Evolutionary conservation across 352 stramenopile species (phyloP).

Genomic region (Globisporangium iwayamae): DNA sequence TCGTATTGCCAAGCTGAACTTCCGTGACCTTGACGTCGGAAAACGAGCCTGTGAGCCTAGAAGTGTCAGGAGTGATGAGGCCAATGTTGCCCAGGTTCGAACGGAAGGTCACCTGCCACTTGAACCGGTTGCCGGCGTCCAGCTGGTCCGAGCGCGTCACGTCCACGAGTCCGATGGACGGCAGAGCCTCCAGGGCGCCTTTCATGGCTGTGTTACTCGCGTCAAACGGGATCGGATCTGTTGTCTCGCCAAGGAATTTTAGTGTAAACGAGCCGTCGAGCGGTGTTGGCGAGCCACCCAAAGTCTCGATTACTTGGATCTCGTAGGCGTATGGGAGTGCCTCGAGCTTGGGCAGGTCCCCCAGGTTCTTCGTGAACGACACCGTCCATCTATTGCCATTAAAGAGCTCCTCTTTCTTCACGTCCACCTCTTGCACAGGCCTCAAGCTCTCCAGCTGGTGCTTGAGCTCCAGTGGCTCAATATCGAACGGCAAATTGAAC

Average conservation of each 20-base stretch:
- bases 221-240: constrained; percentile 82
- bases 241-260: constrained; percentile 74
- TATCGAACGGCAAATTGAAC: constrained; percentile 89
- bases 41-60: constrained; percentile 55
- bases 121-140: constrained; percentile 79
- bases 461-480: constrained; percentile 84
- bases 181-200: constrained; percentile 83
- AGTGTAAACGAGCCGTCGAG: constrained; percentile 90
- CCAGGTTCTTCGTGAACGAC: constrained; percentile 94
- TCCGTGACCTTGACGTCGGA: constrained; percentile 53
- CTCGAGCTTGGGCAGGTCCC: constrained; percentile 90
- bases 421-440: constrained; percentile 61
- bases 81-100: constrained; percentile 78
- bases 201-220: constrained; percentile 83
- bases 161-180: constrained; percentile 87
- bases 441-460: constrained; percentile 70
- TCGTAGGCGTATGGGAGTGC: constrained; percentile 90
- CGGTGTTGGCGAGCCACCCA: constrained; percentile 91
- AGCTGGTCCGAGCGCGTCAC: constrained; percentile 74
- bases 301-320: constrained; percentile 90
- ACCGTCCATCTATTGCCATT: constrained; percentile 92
- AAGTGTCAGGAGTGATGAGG: constrained; percentile 44
- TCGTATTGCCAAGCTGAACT: constrained; percentile 54
- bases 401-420: constrained; percentile 60
- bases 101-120: constrained; percentile 94